A percentile compares a stretch with the other conserved stretches of the same genome.
These are phyloP conservation scores for Zelonia costaricensis DNA, from an alignment of 208 protist species.

Conservation along the genomic window DNA sequence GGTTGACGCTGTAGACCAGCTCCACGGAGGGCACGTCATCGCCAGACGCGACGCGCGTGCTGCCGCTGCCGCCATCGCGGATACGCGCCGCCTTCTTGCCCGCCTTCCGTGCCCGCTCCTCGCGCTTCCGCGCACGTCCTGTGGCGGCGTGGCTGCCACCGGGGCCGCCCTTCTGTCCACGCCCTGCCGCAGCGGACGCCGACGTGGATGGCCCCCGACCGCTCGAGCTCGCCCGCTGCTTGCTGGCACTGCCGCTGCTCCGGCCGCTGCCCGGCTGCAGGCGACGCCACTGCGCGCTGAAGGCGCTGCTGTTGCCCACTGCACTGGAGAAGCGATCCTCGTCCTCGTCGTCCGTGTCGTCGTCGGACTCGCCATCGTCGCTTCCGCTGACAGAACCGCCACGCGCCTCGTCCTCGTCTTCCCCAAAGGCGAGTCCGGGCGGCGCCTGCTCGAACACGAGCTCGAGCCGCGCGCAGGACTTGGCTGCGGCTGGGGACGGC, in stretches of 20 bases:
- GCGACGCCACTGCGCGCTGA: slow-evolving; percentile 1
- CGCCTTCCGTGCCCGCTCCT: slow-evolving; percentile 29
- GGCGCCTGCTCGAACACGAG: slow-evolving; percentile 28
- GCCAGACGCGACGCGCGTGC: slow-evolving; percentile 1
- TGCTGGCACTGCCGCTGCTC: neutral
- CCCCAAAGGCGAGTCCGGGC: slow-evolving; percentile 16
- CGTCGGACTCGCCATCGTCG: slow-evolving; percentile 9
- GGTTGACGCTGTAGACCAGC: slow-evolving; percentile 56
- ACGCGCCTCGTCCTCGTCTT: slow-evolving; percentile 18
- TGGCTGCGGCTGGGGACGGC: neutral
- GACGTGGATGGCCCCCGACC: neutral
- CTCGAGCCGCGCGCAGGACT: slow-evolving; percentile 24
- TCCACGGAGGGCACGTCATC: slow-evolving; percentile 47
- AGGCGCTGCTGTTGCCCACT: slow-evolving; percentile 12
- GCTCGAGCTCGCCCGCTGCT: neutral
- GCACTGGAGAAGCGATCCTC: slow-evolving; percentile 20
- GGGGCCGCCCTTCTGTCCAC: neutral
- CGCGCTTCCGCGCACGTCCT: slow-evolving; percentile 27
- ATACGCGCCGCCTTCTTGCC: slow-evolving; percentile 23
- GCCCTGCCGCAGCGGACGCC: neutral
- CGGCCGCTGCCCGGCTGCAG: slow-evolving; percentile 7
- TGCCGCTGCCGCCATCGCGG: slow-evolving; percentile 1
- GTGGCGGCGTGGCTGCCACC: neutral
- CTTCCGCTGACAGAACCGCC: no score
- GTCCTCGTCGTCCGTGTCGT: slow-evolving; percentile 24